phyloP scores from a whole-genome alignment of 2,329 filamentous ascomycete species.

The Colletotrichum gloeosporioides region DNA sequence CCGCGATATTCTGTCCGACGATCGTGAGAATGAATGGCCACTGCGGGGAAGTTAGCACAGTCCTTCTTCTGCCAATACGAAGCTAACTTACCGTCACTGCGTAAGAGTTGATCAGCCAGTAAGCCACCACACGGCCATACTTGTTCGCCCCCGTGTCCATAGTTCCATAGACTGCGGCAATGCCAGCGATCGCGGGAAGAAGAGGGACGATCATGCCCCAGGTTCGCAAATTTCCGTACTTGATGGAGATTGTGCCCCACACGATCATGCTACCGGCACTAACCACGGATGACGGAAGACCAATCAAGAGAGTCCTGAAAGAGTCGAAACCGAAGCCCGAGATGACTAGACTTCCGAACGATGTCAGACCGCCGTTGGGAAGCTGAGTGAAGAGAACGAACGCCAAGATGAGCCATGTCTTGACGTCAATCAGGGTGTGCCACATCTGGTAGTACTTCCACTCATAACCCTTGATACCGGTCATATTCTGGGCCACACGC shows the following conservation, averaged over 20 bases:
- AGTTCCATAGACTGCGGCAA: background rate
- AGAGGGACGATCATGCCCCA: constrained; percentile 31
- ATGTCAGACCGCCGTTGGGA: constrained; percentile 24
- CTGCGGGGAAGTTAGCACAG: background rate
- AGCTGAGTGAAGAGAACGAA: constrained; percentile 18
- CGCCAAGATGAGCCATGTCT: constrained; percentile 14
- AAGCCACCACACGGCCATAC: background rate
- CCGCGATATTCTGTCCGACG: background rate
- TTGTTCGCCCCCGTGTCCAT: background rate
- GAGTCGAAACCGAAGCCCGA: constrained; percentile 27
- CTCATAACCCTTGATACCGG: constrained; percentile 30
- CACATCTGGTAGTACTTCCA: constrained; percentile 28
- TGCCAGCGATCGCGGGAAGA: constrained; percentile 24
- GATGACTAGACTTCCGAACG: constrained; percentile 25
- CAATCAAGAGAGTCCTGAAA: constrained; percentile 26
- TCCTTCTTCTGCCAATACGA: background rate
- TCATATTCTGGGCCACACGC: constrained; percentile 26
- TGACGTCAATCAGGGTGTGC: constrained; percentile 24
- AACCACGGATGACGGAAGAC: constrained; percentile 27
- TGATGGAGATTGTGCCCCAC: constrained; percentile 28
- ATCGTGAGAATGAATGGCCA: background rate
- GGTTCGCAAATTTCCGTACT: constrained; percentile 28
- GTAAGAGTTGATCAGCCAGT: background rate
- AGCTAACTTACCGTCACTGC: background rate
- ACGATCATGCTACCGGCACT: constrained; percentile 28